Evolutionary conservation across 257 asterid genomes (phyloP), one percentile per base, ranked within the genome.

Genomic region (Nicotiana knightiana): DNA sequence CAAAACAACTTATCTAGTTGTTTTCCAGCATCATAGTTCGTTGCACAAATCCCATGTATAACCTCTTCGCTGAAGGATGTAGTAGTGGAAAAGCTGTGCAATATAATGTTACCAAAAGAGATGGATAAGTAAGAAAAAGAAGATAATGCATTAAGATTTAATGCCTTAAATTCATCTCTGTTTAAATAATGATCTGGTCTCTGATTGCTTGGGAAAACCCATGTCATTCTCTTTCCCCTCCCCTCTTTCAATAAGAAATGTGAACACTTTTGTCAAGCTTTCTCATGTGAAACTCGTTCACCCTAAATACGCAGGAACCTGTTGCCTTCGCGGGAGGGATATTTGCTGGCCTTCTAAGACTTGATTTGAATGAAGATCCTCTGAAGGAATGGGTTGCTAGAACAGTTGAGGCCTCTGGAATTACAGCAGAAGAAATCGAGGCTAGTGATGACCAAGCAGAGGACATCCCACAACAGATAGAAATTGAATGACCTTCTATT

Each of bases 281-380:
- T 76, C 61, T 75, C 33, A 65, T 82, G 66, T 13, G 66, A 58
- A 16, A 30, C 17, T 81, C 6, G 46, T 63, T 0, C 43, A 43
- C 43, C 63, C 62, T 1, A 48, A 73, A 73, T 73, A 73, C 15
- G 79, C 79, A 94, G 98, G 98, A 94, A 86, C 98, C 97, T 16
- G 91, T 93, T 63, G 98, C 97, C 59, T 94, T 94, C 62, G 83
- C 90, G 85, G 97, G 97, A 85, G 97, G 97, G 83, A 80, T 94
- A 79, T 89, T 94, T 90, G 98, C 97, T 10, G 98, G 98, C 9
- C 89, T 93, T 55, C 89, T 94, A 43, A 90, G 97, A 91, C 96
- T 94, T 77, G 97, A 94, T 82, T 86, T 92, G 65, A 94, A 88
- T 11, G 98, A 94, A 88, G 97, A 94, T 77, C 98, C 97, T 61